Evolutionary conservation across 805 yeast genomes (phyloP), one percentile per base, ranked within the genome.

Genomic region (Sugiyamaella floridensis): DNA sequence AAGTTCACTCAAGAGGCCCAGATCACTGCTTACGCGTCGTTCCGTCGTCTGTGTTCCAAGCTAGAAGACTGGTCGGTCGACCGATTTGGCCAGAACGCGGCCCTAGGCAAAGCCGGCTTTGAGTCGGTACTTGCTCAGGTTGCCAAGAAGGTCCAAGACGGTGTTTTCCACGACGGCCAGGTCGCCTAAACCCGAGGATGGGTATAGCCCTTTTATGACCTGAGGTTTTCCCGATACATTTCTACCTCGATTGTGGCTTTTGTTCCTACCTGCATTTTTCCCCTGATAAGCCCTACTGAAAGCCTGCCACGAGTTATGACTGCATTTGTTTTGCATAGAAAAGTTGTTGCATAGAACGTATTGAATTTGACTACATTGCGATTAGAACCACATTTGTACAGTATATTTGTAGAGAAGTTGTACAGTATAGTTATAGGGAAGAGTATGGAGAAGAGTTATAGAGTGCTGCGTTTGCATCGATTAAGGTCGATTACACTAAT

Each of bases 1-100:
- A 58, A 72, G 10, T 90, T 90, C 66, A 68, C 71, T 37, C 99
- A 92, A 68, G 81, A 78, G 57, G 99, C 99, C 0, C 89, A 86
- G 58, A 88, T 92, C 60, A 83, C 89, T 1, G 96, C 98, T 0
- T 85, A 83, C 67, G 87, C 89, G 8, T 73, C 85, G 2, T 77
- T 89, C 69, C 70, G 75, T 51, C 76, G 80, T 54, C 69, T 93
- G 4, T 85, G 95, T 66, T 86, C 82, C 64, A 83, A 86, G 67
- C 74, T 92, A 56, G 99, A 92, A 68, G 95, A 89, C 48, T 92
- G 97, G 96, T 80, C 90, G 0, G 85, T 88, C 5, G 87, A 86
- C 63, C 75, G 97, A 66, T 93, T 92, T 68, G 81, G 83, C 45
- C 93, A 87, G 66, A 92, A 92, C 67, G 97, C 98, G 14, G 70